Percentiles rank a stretch among this genome's conserved stretches.
phyloP scores from a whole-genome alignment of 306 rosid genomes.

The Inga oerstediana region DNA sequence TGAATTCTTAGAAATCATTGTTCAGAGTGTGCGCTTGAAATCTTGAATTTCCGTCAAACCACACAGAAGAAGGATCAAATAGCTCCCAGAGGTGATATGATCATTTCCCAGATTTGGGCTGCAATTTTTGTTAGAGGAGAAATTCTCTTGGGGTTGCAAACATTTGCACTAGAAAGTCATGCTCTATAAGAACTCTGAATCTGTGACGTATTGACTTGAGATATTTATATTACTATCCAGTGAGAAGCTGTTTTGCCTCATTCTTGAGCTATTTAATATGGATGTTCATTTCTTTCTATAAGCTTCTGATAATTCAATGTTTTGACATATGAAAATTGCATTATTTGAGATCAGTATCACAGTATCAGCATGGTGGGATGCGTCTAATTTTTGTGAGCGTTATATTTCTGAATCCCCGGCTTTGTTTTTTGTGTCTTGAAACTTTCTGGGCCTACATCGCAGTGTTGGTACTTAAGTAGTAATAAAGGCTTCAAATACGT shows the following conservation, averaged over 20 bases:
- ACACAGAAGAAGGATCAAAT: neutral
- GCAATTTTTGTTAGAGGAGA: neutral
- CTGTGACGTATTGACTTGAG: neutral
- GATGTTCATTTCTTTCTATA: neutral
- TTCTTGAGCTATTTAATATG: neutral
- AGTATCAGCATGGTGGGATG: neutral
- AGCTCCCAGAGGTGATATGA: neutral
- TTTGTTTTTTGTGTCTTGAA: neutral
- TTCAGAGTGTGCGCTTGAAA: neutral
- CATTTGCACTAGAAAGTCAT: neutral
- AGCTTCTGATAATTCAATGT: neutral
- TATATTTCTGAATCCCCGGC: neutral
- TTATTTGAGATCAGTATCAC: neutral
- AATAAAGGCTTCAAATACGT: neutral
- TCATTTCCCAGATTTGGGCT: neutral
- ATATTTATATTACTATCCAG: neutral
- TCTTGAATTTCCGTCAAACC: neutral
- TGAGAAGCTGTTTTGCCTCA: neutral
- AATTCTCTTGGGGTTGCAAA: neutral
- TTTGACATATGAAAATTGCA: neutral
- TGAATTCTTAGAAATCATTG: constrained; percentile 5
- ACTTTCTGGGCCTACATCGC: neutral
- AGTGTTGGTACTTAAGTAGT: neutral
- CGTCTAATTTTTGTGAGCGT: neutral
- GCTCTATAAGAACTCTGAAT: neutral